Evolutionary conservation across 345 rosid species (phyloP), one percentile per base, ranked within the genome.

Genomic region (Erysimum cheiranthoides): DNA sequence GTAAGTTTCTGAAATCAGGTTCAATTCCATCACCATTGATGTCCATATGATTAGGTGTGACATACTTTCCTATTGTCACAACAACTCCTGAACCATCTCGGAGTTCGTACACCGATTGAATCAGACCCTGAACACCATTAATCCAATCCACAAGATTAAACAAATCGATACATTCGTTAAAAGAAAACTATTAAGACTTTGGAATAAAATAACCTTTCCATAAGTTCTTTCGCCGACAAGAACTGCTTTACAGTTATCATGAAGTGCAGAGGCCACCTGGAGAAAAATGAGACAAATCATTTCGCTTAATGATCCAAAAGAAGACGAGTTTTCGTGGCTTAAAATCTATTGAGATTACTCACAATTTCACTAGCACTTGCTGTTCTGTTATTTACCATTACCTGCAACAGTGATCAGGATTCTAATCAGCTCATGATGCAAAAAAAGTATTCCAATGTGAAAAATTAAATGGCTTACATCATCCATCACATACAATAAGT

Each of bases 331-430:
- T 73, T 30, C 8, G 38, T 36, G 36, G 13, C 13, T 50, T 54
- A n/a, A 43, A 13, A 14, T 70, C 10, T 0, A 21, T 8, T 66
- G 70, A 27, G 42, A 70, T 58, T 7, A 68, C 95, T 86, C 78
- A 94, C 97, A 70, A 94, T 94, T 86, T 94, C 98, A 85, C 98
- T 94, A 6, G 97, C 96, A 75, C 96, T 90, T 30, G 97, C 97
- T 36, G 98, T 94, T 82, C 80, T 94, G 81, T 80, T 85, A 81
- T 94, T 94, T 68, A 92, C 97, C 87, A 94, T 84, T 73, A 92
- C 90, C 98, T 92, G 86, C 75, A 61, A 73, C 54, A 60, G 16
- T 18, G 27, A 62, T 21, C 36, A 68, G 60, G 25, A 16, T 54
- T 73, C 17, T 36, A 61, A 43, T 57, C 50, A 73, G 32, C 34